phyloP scores from a whole-genome alignment of 805 yeast species.

The Cyberlindnera saturnus region DNA sequence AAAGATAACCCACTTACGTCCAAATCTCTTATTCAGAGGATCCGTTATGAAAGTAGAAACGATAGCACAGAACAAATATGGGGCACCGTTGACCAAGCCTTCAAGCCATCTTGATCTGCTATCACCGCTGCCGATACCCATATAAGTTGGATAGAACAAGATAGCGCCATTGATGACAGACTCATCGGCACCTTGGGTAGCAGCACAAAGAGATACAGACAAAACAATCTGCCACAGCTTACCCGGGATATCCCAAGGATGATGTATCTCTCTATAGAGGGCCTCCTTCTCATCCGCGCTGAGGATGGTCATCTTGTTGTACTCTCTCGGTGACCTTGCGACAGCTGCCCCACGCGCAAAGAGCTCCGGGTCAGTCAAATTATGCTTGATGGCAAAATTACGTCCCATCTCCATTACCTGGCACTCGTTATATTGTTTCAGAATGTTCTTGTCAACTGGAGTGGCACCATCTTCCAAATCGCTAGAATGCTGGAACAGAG shows the following conservation, averaged over 20 bases:
- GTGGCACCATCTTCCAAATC: slow-evolving; percentile 3
- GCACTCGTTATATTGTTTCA: slow-evolving; percentile 51
- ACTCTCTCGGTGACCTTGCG: slow-evolving; percentile 55
- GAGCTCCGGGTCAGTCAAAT: slow-evolving; percentile 40
- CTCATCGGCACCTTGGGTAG: slow-evolving; percentile 79
- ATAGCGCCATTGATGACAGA: slow-evolving; percentile 70
- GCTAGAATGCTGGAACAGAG: slow-evolving; percentile 5
- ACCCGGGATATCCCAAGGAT: slow-evolving; percentile 37
- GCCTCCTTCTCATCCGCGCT: slow-evolving; percentile 48
- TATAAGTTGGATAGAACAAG: slow-evolving; percentile 49
- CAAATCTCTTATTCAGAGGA: slow-evolving; percentile 46
- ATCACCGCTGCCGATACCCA: slow-evolving; percentile 43
- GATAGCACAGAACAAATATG: slow-evolving; percentile 57
- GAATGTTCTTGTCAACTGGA: slow-evolving; percentile 34
- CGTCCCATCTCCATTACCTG: slow-evolving; percentile 69
- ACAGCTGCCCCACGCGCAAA: slow-evolving; percentile 63
- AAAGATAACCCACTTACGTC: slow-evolving; percentile 64
- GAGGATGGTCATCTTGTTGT: slow-evolving; percentile 50
- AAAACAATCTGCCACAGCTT: slow-evolving; percentile 51
- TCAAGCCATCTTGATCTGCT: slow-evolving; percentile 48
- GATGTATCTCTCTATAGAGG: slow-evolving; percentile 39
- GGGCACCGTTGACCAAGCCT: slow-evolving; percentile 66
- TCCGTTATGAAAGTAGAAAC: slow-evolving; percentile 64
- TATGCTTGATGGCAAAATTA: slow-evolving; percentile 52
- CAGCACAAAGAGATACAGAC: slow-evolving; percentile 71